phyloP scores from a whole-genome alignment of 768 basidiomycete genomes.

The Cytidiella melzeri region DNA sequence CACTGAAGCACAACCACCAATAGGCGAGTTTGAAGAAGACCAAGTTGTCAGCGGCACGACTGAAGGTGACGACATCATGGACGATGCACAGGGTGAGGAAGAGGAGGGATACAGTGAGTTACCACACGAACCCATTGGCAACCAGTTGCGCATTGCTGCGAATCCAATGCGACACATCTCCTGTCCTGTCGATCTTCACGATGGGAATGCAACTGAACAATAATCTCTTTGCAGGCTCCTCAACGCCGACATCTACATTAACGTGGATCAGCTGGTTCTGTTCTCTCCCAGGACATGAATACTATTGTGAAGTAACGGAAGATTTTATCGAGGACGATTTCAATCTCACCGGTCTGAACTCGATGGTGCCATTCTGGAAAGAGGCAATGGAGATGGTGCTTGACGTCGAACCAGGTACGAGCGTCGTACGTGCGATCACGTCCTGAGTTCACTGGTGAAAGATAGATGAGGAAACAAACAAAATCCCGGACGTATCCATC shows the following conservation, averaged over 20 bases:
- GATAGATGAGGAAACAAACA: slow-evolving; percentile 83
- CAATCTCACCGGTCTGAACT: slow-evolving; percentile 93
- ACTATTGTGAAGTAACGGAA: slow-evolving; percentile 96
- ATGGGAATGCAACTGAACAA: neutral
- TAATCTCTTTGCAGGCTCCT: slow-evolving; percentile 51
- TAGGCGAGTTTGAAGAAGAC: slow-evolving; percentile 45
- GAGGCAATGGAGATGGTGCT: slow-evolving; percentile 99
- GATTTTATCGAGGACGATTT: slow-evolving; percentile 99
- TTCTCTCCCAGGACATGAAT: slow-evolving; percentile 91
- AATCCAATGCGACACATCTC: too few relatives aligned
- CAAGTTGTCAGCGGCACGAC: slow-evolving; percentile 58
- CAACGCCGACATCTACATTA: slow-evolving; percentile 83
- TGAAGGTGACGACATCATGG: slow-evolving; percentile 76
- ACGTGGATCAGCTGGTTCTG: slow-evolving; percentile 98
- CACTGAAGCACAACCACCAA: slow-evolving; percentile 1
- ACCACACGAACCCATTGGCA: too few relatives aligned
- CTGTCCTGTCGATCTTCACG: too few relatives aligned
- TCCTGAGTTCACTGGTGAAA: slow-evolving; percentile 18
- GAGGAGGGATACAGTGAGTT: slow-evolving; percentile 79
- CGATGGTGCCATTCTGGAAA: slow-evolving; percentile 98
- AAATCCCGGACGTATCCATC: slow-evolving; percentile 98
- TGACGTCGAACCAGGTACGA: slow-evolving; percentile 95
- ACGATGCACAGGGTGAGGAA: slow-evolving; percentile 53
- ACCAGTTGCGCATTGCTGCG: too few relatives aligned
- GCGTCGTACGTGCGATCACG: slow-evolving; percentile 6